Evolutionary conservation across 306 rosid genomes (phyloP).

Genomic region (Inga laurina): DNA sequence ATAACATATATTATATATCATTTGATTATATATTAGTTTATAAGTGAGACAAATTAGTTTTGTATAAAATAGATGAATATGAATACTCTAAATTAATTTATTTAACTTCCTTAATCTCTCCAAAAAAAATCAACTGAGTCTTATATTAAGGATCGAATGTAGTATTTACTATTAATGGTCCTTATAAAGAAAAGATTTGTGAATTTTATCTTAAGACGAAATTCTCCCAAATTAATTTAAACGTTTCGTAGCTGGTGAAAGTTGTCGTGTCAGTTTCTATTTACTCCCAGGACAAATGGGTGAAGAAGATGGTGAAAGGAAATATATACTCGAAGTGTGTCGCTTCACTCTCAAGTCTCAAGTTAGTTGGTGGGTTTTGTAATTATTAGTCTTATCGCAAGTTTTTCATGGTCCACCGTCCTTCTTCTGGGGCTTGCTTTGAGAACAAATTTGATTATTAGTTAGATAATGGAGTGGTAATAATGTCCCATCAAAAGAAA

Average conservation of each 20-base stretch:
- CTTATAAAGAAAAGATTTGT: not conserved
- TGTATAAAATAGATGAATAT: too few relatives aligned
- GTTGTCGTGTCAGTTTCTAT: slow-evolving; percentile 1
- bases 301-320: not conserved
- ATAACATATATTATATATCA: too few relatives aligned
- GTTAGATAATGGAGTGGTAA: not conserved
- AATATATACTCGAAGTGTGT: not conserved
- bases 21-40: too few relatives aligned
- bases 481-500: not conserved
- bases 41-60: too few relatives aligned
- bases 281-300: not conserved
- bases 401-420: not conserved
- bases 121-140: too few relatives aligned
- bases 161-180: not conserved
- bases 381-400: not conserved
- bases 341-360: slow-evolving; percentile 1
- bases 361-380: slow-evolving; percentile 4
- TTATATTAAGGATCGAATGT: too few relatives aligned
- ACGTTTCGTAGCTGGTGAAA: not conserved
- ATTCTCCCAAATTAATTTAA: not conserved
- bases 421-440: not conserved
- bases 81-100: too few relatives aligned
- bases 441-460: not conserved
- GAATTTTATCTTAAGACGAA: too few relatives aligned
- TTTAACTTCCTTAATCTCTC: too few relatives aligned